Evolutionary conservation across 495 filamentous ascomycete species (phyloP).

Genomic region (Chaetomium tenue): DNA sequence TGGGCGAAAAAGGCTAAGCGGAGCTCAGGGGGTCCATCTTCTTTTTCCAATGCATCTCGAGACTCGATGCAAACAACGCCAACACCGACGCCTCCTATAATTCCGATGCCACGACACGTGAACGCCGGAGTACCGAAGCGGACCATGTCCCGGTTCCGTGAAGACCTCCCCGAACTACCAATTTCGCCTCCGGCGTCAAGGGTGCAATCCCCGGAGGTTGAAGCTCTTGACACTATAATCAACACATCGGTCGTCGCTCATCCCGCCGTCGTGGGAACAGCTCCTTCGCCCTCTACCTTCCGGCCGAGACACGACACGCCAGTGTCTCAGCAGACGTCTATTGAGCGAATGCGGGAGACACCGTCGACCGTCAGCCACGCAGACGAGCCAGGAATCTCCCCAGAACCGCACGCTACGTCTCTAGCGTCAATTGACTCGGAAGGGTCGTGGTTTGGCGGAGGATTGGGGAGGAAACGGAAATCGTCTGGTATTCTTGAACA

Average conservation of each 20-base stretch:
- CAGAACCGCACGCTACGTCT: constrained; percentile 56
- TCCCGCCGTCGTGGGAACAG: constrained; percentile 30
- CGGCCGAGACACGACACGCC: constrained; percentile 47
- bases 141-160: constrained; percentile 87
- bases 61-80: constrained; percentile 60
- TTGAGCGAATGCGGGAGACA: constrained; percentile 44
- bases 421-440: constrained; percentile 87
- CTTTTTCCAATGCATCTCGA: constrained; percentile 80
- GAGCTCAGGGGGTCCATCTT: constrained; percentile 57
- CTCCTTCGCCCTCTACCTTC: constrained; percentile 24
- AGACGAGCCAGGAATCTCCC: constrained; percentile 44
- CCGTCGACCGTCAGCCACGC: constrained; percentile 44
- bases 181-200: constrained; percentile 78
- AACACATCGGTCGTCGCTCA: constrained; percentile 27
- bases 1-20: constrained; percentile 60
- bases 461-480: constrained; percentile 43
- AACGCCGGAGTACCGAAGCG: constrained; percentile 58
- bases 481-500: constrained; percentile 39
- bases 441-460: constrained; percentile 85
- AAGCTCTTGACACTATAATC: constrained; percentile 37
- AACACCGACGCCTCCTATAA: constrained; percentile 35
- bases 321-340: constrained; percentile 44
- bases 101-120: constrained; percentile 38
- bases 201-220: constrained; percentile 67
- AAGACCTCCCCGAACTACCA: constrained; percentile 83